Evolutionary conservation across 139 green algal species (phyloP).

Genomic region (Bryopsis sp.): DNA sequence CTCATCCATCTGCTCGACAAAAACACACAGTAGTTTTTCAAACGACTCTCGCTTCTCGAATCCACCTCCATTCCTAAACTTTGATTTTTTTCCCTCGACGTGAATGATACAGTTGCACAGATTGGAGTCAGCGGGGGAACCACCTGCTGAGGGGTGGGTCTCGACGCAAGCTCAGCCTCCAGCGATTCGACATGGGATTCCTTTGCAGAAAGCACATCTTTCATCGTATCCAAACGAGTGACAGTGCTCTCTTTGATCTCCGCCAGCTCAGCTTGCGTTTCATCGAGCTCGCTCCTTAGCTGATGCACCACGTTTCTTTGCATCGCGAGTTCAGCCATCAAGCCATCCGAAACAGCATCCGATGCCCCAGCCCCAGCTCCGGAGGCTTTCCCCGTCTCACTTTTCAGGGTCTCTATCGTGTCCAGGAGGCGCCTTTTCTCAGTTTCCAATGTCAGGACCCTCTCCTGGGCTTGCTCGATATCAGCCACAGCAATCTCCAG

Average conservation of each 20-base stretch:
- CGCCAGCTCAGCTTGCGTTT: background rate
- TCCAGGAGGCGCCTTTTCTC: constrained; percentile 53
- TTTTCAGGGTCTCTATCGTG: constrained; percentile 26
- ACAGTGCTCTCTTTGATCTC: background rate
- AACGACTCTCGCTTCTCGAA: too few species aligned
- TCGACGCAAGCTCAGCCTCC: background rate
- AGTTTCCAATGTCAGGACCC: constrained; percentile 52
- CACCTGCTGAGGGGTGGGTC: too few species aligned
- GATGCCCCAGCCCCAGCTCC: background rate
- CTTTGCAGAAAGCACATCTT: background rate
- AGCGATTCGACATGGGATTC: background rate
- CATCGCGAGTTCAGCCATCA: background rate
- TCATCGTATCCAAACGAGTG: background rate
- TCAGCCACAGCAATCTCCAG: constrained; percentile 58
- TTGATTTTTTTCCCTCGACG: too few species aligned
- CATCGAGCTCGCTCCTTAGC: background rate
- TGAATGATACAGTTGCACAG: too few species aligned
- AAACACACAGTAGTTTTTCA: too few species aligned
- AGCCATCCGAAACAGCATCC: too few species aligned
- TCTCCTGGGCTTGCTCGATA: constrained; percentile 43
- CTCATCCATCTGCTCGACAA: constrained; percentile 48
- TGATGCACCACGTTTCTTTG: background rate
- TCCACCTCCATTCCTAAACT: too few species aligned
- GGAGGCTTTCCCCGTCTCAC: background rate
- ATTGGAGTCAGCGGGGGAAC: too few species aligned